These are phyloP conservation scores for Alternaria postmessia DNA, from an alignment of 2,329 filamentous ascomycete genomes.

Conservation along the genomic window DNA sequence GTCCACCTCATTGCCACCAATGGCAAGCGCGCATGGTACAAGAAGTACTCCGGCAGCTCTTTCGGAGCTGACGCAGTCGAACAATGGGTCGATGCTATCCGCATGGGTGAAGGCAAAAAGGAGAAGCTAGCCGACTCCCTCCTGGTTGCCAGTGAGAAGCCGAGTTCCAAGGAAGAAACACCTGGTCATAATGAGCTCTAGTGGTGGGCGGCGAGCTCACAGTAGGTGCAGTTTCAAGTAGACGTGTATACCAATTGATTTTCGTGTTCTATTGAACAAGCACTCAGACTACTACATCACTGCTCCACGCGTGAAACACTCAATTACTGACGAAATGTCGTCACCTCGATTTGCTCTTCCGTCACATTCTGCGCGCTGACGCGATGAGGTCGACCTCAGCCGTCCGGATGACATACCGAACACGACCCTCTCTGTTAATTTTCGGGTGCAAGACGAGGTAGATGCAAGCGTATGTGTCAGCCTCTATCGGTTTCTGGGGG, in stretches of 20 bases:
- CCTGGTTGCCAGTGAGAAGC: slow-evolving; percentile 39
- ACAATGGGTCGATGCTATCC: slow-evolving; percentile 88
- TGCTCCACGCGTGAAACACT: background rate
- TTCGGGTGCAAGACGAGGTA: no score
- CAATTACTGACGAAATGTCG: background rate
- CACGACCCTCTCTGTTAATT: no score
- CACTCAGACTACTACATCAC: background rate
- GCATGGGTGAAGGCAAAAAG: slow-evolving; percentile 86
- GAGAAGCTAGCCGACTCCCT: slow-evolving; percentile 68
- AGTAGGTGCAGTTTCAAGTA: background rate
- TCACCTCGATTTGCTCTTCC: background rate
- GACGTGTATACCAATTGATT: background rate
- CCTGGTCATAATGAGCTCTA: slow-evolving; percentile 40
- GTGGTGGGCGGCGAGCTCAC: background rate
- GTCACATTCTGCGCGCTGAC: background rate
- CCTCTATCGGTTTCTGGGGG: no score
- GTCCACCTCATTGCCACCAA: slow-evolving; percentile 84
- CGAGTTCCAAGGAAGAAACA: background rate
- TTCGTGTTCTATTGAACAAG: background rate
- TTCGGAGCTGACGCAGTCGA: slow-evolving; percentile 72
- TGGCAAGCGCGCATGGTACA: slow-evolving; percentile 86
- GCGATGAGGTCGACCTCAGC: background rate
- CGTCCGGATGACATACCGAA: background rate
- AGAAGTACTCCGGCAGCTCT: slow-evolving; percentile 68
- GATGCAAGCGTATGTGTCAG: no score